Evolutionary conservation across 148 eudicot species (phyloP).

Genomic region (Silene conica): DNA sequence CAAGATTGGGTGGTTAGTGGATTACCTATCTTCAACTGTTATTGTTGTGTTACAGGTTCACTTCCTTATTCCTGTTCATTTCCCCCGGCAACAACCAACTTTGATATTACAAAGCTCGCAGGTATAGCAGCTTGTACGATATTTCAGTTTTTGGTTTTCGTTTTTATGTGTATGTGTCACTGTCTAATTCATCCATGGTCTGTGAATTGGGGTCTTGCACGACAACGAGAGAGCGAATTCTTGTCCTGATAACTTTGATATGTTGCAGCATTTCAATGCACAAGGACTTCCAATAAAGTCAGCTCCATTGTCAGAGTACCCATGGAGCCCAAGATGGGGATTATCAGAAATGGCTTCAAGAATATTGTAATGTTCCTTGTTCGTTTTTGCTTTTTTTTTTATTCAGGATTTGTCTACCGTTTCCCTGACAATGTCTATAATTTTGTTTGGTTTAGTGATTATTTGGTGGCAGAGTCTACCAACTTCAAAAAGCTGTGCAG

Average conservation of each 20-base stretch:
- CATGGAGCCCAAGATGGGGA: conserved; percentile 99
- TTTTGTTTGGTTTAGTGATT: conserved; percentile 52
- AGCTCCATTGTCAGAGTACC: conserved; percentile 50
- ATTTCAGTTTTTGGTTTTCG: background rate
- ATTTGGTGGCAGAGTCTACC: conserved; percentile 66
- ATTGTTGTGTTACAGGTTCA: conserved; percentile 54
- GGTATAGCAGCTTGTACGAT: conserved; percentile 27
- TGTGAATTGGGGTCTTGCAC: background rate
- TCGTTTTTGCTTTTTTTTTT: background rate
- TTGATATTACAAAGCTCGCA: conserved; percentile 83
- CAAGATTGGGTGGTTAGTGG: background rate
- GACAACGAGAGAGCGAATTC: background rate
- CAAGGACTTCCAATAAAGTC: conserved; percentile 60
- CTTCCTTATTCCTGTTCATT: conserved; percentile 62
- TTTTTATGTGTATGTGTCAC: background rate
- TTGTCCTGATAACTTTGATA: background rate
- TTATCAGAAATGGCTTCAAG: conserved; percentile 74
- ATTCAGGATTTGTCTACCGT: background rate
- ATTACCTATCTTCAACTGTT: background rate
- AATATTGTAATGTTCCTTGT: conserved; percentile 47
- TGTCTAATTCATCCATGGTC: background rate
- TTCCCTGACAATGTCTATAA: background rate
- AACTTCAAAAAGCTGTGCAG: conserved; percentile 83
- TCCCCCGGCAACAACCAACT: conserved; percentile 78
- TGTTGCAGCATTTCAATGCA: conserved; percentile 55